Evolutionary conservation across 164 flowering plant species (phyloP), one percentile per base, ranked within the genome.

Genomic region (Malania oleifera): DNA sequence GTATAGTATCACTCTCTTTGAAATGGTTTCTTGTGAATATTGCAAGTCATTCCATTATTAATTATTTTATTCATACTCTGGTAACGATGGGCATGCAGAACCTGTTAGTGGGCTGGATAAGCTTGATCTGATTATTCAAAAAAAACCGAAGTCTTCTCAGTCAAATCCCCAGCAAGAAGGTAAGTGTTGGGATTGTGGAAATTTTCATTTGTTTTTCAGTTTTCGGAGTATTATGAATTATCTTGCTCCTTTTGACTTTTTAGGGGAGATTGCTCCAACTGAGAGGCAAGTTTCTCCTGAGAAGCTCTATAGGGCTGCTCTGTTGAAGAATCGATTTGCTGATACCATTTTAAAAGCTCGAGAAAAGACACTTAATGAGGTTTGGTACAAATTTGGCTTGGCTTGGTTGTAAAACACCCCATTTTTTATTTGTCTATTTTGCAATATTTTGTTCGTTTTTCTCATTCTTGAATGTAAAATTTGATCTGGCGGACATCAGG

Each of bases 201-300:
- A n/a, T 55, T 34, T 37, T 38, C n/a, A 9, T 20, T 8, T 25
- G 19, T 48, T 29, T 9, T 34, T 37, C n/a, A 56, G 62, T 64
- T 72, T 76, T 60, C n/a, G 70, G 73, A 65, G 61, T 71, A 57
- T 67, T 54, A 65, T 87, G 66, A 80, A 57, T 54, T 26, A 57
- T 74, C 66, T 54, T 78, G 71, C 73, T 79, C n/a, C n/a, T 55
- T 73, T n/a, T n/a, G 65, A 77, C 43, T 56, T 60, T 73, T 56
- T 84, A 89, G 98, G 85, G 79, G 89, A 83, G 75, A 78, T 72
- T 77, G 82, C 83, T 78, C 80, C 83, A 54, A 67, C 65, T 59
- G 96, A 79, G 74, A 83, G 80, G 77, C 96, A 80, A 68, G 91
- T 83, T 78, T 87, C 95, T 59, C 95, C 95, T 12, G 86, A 77